These are phyloP conservation scores for Graphilbum sp. DNA, from an alignment of 2,329 filamentous ascomycete species.

Conservation along the genomic window DNA sequence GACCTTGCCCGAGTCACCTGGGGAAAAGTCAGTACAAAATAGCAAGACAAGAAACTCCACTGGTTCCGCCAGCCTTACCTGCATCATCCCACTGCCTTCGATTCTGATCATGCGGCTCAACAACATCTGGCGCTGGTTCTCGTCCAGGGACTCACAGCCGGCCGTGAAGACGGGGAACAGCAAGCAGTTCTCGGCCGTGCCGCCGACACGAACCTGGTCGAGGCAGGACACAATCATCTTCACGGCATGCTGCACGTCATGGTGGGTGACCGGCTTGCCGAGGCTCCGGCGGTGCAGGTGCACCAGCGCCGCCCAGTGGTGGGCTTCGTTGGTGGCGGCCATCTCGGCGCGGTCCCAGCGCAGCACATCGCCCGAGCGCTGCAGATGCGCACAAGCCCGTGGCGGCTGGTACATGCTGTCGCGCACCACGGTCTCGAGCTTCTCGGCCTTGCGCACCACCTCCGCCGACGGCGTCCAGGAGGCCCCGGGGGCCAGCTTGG, in stretches of 20 bases:
- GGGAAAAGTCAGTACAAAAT: background rate
- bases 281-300: conserved; percentile 62
- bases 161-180: conserved; percentile 74
- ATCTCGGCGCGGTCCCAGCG: conserved; percentile 47
- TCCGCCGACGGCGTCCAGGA: conserved; percentile 40
- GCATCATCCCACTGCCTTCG: conserved; percentile 60
- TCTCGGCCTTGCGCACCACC: conserved; percentile 37
- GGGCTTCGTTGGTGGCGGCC: conserved; percentile 58
- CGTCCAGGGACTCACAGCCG: conserved; percentile 52
- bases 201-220: conserved; percentile 44
- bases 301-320: conserved; percentile 63
- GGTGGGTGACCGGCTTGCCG: conserved; percentile 37
- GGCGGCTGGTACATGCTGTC: conserved; percentile 31
- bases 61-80: conserved; percentile 27
- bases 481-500: conserved; percentile 4
- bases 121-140: conserved; percentile 39
- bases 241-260: conserved; percentile 46
- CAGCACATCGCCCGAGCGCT: conserved; percentile 30
- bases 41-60: background rate
- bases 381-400: conserved; percentile 28
- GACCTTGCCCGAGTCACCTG: background rate
- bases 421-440: conserved; percentile 43
- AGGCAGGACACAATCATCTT: conserved; percentile 46
- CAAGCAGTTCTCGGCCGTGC: conserved; percentile 57
- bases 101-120: conserved; percentile 49